Conservation (phyloP, 2,329 filamentous ascomycete species). For the Penicillium polonicum region DNA sequence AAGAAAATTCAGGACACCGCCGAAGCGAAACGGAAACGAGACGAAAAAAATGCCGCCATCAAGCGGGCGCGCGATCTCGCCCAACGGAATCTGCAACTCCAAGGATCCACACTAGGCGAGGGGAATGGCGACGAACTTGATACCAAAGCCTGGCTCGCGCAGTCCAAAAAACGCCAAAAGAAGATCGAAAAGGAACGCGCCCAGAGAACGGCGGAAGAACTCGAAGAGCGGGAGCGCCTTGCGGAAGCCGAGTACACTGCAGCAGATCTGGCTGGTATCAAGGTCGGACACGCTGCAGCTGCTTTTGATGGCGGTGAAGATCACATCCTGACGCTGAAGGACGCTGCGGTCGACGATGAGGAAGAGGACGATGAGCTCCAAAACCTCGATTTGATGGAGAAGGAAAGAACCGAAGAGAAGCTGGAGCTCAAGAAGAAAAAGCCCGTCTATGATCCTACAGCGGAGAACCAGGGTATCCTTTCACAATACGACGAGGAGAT, state of each 20-base stretch:
- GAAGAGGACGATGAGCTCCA: conserved; percentile 84
- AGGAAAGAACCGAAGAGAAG: conserved; percentile 57
- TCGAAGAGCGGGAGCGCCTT: conserved; percentile 71
- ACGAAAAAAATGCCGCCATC: conserved; percentile 76
- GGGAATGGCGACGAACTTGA: conserved; percentile 65
- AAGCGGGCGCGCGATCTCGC: conserved; percentile 85
- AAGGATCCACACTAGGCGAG: conserved; percentile 83
- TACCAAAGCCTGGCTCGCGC: conserved; percentile 81
- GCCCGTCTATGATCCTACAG: conserved; percentile 81
- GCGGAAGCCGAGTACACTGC: conserved; percentile 76
- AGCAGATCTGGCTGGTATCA: conserved; percentile 83
- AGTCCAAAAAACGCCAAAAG: conserved; percentile 90
- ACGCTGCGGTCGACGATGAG: conserved; percentile 79
- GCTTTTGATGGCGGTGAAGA: conserved; percentile 78
- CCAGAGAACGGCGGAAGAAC: conserved; percentile 69
- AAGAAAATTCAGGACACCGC: conserved; percentile 65
- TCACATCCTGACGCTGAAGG: conserved; percentile 91
- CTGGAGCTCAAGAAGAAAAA: conserved; percentile 88
- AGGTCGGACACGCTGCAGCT: conserved; percentile 82
- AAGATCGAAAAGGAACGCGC: conserved; percentile 75
- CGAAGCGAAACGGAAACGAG: conserved; percentile 71
- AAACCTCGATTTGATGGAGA: conserved; percentile 43
- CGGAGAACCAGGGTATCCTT: conserved; percentile 67
- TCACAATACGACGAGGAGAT: conserved; percentile 97
- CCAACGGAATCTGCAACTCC: conserved; percentile 70